Percentiles rank a stretch among this genome's conserved stretches.
Evolutionary conservation across 331 rosid species (phyloP).

Genomic region (Stylosanthes scabra): DNA sequence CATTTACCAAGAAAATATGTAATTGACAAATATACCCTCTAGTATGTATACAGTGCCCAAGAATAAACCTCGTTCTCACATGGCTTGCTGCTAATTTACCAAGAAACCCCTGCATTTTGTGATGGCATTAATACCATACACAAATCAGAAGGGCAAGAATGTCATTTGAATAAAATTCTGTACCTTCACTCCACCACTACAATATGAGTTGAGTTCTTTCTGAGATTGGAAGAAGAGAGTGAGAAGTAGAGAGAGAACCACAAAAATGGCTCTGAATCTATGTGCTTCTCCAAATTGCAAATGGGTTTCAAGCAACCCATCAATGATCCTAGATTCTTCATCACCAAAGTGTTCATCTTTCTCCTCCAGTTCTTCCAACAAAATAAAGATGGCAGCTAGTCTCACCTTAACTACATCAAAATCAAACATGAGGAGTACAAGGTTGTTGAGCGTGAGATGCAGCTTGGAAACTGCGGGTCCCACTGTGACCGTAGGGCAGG

Average conservation of each 20-base stretch:
- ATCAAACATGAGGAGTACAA: not conserved
- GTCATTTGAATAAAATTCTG: conserved; percentile 19
- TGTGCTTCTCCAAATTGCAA: conserved; percentile 52
- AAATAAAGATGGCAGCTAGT: not conserved
- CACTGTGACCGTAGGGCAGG: conserved; percentile 77
- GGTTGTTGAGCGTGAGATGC: conserved; percentile 50
- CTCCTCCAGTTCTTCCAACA: conserved; percentile 18
- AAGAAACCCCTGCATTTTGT: conserved; percentile 6
- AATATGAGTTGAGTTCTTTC: not conserved
- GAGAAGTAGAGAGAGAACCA: not conserved
- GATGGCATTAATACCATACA: conserved; percentile 15
- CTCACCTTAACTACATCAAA: not conserved
- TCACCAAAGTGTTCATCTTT: conserved; percentile 20
- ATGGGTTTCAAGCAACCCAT: conserved; percentile 40
- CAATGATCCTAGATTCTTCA: conserved; percentile 43
- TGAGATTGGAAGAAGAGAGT: not conserved
- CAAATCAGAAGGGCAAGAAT: conserved; percentile 20
- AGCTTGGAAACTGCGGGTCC: conserved; percentile 76
- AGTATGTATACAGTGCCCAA: not conserved
- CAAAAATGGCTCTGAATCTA: conserved; percentile 61
- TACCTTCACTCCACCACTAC: not conserved
- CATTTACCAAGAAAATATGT: not conserved
- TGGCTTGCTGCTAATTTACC: conserved; percentile 27
- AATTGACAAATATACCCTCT: not conserved
- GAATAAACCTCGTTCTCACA: not conserved